Evolutionary conservation across 2,329 filamentous ascomycete genomes (phyloP), one percentile per base, ranked within the genome.

Genomic region (Penicillium sp.): DNA sequence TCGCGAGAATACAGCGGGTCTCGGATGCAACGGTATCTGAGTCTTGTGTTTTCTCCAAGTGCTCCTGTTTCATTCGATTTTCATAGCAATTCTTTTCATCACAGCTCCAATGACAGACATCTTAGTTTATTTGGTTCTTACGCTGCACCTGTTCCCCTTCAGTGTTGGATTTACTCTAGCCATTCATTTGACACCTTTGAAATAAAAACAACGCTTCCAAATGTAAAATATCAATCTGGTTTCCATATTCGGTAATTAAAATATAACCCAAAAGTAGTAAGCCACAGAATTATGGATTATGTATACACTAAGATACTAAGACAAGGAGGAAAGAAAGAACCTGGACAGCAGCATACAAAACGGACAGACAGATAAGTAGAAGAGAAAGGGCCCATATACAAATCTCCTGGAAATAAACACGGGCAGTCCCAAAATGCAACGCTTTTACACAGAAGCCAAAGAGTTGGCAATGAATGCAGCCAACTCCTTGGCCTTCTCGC

Each of bases 401-500:
- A 22, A 52, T 42, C 38, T 22, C 26, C 39, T 18, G 39, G 16
- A 35, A 50, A 49, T 39, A 46, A n/a, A 20, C 11, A 31, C 38
- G 11, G 18, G 10, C 24, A 46, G 11, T n/a, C 11, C 43, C n/a
- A 38, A 52, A 35, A 59, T 56, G 38, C 50, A 55, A 18, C 49
- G 46, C 9, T 10, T 29, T 56, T 50, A 66, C 22, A 29, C 56
- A n/a, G 60, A 58, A 44, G 54, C 51, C 64, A 72, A 62, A 18
- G 65, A 65, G 24, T 58, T 57, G 7, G 61, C 66, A 53, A 72
- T 71, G 52, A 72, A 71, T 16, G 44, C 54, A 11, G 69, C 64
- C 48, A 72, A 44, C 45, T 70, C 69, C 59, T 66, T 68, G 1
- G 65, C 66, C 53, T 70, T 71, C 44, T 65, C 63, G 10, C 69